Evolutionary conservation across 495 filamentous ascomycete species (phyloP).

Genomic region (Pseudotulostoma volvatum): DNA sequence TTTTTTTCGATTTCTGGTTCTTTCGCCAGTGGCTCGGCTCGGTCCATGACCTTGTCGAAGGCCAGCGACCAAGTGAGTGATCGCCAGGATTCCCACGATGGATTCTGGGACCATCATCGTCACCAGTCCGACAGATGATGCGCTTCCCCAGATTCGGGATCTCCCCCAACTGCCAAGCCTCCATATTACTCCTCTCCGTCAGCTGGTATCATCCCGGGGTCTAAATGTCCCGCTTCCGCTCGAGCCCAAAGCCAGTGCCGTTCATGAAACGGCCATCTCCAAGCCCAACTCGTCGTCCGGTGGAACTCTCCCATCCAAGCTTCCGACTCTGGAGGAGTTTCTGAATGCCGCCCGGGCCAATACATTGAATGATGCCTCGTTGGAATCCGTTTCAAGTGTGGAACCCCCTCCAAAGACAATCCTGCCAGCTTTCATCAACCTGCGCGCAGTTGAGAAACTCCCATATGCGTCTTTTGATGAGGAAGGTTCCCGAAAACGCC

Average conservation of each 20-base stretch:
- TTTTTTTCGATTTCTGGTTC: too few relatives aligned
- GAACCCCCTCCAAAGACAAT: conserved; percentile 27
- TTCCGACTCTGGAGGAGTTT: conserved; percentile 22
- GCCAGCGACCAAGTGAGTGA: too few relatives aligned
- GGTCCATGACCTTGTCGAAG: too few relatives aligned
- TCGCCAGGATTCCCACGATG: too few relatives aligned
- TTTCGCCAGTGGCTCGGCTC: too few relatives aligned
- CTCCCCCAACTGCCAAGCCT: conserved; percentile 27
- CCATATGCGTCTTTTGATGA: conserved; percentile 30
- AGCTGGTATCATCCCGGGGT: conserved; percentile 28
- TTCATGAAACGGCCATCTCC: conserved; percentile 16
- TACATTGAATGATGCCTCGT: conserved; percentile 16
- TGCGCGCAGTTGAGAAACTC: conserved; percentile 29
- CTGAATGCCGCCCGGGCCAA: conserved; percentile 19
- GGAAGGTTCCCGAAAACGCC: conserved; percentile 24
- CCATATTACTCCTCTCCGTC: conserved; percentile 34
- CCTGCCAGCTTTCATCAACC: conserved; percentile 31
- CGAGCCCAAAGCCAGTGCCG: conserved; percentile 29
- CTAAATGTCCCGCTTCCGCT: conserved; percentile 28
- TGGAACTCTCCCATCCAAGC: conserved; percentile 12
- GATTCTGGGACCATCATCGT: background rate
- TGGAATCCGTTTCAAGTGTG: conserved; percentile 18
- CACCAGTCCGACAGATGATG: background rate
- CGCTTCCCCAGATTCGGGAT: conserved; percentile 22
- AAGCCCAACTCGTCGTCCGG: conserved; percentile 18